A percentile compares a stretch with the other conserved stretches of the same genome.
phyloP scores from a whole-genome alignment of 1,284 basidiomycete species.

The Cryptococcus sp. region DNA sequence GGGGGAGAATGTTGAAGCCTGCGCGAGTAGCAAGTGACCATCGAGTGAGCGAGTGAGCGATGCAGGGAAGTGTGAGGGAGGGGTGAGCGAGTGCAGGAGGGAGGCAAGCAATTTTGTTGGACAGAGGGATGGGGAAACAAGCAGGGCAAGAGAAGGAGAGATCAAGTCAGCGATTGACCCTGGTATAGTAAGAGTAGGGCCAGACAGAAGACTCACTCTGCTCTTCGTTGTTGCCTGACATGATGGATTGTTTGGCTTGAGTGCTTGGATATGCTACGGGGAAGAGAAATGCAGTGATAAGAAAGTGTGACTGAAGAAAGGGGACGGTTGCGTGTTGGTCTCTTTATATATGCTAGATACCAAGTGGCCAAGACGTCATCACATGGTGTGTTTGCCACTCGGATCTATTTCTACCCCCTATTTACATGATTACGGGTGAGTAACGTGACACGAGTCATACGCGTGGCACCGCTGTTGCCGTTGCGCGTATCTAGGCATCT shows the following conservation, averaged over 20 bases:
- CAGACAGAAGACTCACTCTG: conserved; percentile 32
- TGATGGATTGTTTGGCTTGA: conserved; percentile 12
- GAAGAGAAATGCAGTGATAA: too few relatives aligned
- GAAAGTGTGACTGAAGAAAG: too few relatives aligned
- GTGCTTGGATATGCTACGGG: too few relatives aligned
- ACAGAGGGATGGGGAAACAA: not conserved
- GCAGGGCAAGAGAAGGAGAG: not conserved
- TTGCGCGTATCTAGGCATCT: not conserved
- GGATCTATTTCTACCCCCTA: too few relatives aligned
- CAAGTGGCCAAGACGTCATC: conserved; percentile 7
- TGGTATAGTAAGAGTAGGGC: not conserved
- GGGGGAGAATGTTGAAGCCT: conserved; percentile 55
- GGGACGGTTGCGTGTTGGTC: too few relatives aligned
- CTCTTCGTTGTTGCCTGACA: conserved; percentile 32
- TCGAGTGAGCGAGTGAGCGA: not conserved
- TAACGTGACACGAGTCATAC: conserved; percentile 8
- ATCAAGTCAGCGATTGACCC: not conserved
- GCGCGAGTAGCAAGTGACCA: not conserved
- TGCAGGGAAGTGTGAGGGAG: not conserved
- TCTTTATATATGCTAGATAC: not conserved
- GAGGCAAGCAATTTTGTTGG: not conserved
- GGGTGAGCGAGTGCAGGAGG: not conserved
- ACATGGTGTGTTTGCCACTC: not conserved
- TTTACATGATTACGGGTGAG: not conserved
- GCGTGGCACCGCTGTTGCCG: conserved; percentile 1